Percentiles rank a stretch among this genome's conserved stretches.
Evolutionary conservation across 352 stramenopile genomes (phyloP).

Genomic region (Globisporangium viniferum): DNA sequence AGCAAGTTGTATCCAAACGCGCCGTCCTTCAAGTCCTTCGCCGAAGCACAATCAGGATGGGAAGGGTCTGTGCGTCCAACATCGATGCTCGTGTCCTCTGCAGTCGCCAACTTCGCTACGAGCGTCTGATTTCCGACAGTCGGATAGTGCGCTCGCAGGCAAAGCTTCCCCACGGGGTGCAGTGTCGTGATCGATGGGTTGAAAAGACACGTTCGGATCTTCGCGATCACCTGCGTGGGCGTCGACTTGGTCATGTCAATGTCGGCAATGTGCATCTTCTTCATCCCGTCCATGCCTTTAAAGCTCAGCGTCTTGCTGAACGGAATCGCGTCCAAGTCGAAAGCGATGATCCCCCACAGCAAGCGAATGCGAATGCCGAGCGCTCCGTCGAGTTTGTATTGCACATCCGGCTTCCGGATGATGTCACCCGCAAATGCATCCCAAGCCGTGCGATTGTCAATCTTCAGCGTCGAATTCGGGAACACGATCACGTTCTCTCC

Average conservation of each 20-base stretch:
- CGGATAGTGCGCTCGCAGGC: conserved; percentile 59
- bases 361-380: conserved; percentile 56
- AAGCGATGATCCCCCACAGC: conserved; percentile 43
- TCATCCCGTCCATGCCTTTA: conserved; percentile 58
- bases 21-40: conserved; percentile 26
- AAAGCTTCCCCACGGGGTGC: conserved; percentile 58
- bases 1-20: conserved; percentile 65
- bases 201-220: conserved; percentile 76
- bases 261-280: conserved; percentile 54
- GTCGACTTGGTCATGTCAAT: conserved; percentile 70
- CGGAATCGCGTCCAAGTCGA: conserved; percentile 39
- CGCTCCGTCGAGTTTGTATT: conserved; percentile 47
- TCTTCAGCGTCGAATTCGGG: conserved; percentile 45
- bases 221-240: conserved; percentile 46
- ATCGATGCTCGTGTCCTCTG: conserved; percentile 33
- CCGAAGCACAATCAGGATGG: conserved; percentile 50
- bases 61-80: conserved; percentile 43
- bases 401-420: conserved; percentile 38
- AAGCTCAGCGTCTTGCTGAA: conserved; percentile 60
- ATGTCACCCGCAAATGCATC: conserved; percentile 66
- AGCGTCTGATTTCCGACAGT: conserved; percentile 32
- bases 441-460: conserved; percentile 56
- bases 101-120: conserved; percentile 52
- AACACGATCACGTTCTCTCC: conserved; percentile 51
- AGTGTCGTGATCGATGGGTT: conserved; percentile 80